Evolutionary conservation across 495 filamentous ascomycete species (phyloP).

Genomic region (Podospora fimiseda): DNA sequence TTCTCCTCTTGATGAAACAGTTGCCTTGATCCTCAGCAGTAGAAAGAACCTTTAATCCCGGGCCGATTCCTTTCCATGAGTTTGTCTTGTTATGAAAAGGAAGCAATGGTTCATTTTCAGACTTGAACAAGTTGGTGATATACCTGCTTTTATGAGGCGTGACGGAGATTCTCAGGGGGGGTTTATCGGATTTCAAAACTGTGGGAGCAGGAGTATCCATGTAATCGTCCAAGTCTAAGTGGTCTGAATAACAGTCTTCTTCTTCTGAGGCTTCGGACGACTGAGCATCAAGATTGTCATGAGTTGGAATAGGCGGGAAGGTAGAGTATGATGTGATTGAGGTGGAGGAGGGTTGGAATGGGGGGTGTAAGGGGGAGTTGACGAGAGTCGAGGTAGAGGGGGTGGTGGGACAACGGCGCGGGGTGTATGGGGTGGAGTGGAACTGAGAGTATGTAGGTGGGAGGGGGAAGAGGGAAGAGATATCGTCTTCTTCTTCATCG

Average conservation of each 20-base stretch:
- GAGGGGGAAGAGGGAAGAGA: neutral
- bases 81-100: too few species aligned
- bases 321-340: neutral
- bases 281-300: neutral
- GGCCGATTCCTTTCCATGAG: neutral
- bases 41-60: neutral
- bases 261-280: neutral
- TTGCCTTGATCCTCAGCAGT: neutral
- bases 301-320: neutral
- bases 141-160: too few species aligned
- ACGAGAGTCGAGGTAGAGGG: neutral
- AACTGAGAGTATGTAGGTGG: slow-evolving; percentile 2
- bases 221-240: slow-evolving; percentile 2
- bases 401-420: neutral
- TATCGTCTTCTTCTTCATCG: neutral
- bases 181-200: neutral
- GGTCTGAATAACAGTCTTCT: slow-evolving; percentile 1
- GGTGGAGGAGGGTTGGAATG: neutral
- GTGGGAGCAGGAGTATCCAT: too few species aligned
- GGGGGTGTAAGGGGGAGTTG: neutral
- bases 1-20: neutral
- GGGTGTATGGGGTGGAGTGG: neutral
- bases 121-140: too few species aligned
- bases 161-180: neutral
- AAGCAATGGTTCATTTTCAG: too few species aligned